Conservation (phyloP, 768 basidiomycete species). For the Lepiota brunneoincarnata region DNA sequence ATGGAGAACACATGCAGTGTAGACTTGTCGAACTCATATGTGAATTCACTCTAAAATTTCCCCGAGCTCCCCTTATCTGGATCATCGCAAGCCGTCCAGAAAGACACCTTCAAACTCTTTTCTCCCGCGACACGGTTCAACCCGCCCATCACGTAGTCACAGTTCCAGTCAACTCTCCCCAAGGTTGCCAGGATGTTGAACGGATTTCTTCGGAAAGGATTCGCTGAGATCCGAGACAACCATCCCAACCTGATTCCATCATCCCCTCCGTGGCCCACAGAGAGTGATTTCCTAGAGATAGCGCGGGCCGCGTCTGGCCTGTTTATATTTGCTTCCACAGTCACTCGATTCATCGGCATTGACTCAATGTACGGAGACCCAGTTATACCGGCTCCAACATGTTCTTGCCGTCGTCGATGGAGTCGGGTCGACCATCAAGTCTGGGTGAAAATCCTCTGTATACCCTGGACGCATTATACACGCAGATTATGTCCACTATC, state of each 20-base stretch:
- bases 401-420: not conserved
- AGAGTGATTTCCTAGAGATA: not conserved
- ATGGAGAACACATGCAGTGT: slow-evolving; percentile 7
- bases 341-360: not conserved
- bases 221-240: slow-evolving; percentile 1
- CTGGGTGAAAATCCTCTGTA: not conserved
- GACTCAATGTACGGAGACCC: not conserved
- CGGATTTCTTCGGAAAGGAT: slow-evolving; percentile 12
- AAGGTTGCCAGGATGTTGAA: slow-evolving; percentile 15
- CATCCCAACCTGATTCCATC: not conserved
- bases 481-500: not conserved
- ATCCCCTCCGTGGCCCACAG: not conserved
- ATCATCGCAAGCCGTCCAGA: slow-evolving; percentile 26
- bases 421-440: not conserved
- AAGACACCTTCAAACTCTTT: slow-evolving; percentile 14
- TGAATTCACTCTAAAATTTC: not conserved
- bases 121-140: not conserved
- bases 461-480: not conserved
- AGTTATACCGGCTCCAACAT: not conserved
- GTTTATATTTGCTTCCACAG: not conserved
- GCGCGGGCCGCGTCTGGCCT: not conserved
- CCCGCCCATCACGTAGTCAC: not conserved
- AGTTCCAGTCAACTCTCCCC: slow-evolving; percentile 9
- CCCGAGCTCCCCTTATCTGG: slow-evolving; percentile 16
- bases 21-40: slow-evolving; percentile 14